Percentiles rank a stretch among this genome's conserved stretches.
Evolutionary conservation across 805 yeast genomes (phyloP).

Genomic region (Candida incommunis): DNA sequence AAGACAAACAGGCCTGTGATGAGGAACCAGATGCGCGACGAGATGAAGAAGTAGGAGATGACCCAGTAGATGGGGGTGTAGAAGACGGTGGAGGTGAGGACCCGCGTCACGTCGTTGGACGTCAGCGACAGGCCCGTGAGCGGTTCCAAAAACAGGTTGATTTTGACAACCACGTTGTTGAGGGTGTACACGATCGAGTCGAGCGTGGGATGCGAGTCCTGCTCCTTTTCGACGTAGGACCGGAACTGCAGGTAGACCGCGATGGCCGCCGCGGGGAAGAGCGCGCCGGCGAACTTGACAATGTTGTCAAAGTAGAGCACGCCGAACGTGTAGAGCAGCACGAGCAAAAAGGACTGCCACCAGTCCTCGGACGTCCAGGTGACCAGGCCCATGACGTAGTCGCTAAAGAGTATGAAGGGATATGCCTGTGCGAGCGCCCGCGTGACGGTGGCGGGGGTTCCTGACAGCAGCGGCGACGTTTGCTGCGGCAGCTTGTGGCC

Average conservation of each 20-base stretch:
- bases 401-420: slow-evolving; percentile 67
- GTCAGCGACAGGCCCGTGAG: slow-evolving; percentile 56
- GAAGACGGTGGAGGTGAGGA: slow-evolving; percentile 71
- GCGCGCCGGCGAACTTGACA: slow-evolving; percentile 54
- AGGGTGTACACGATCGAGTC: slow-evolving; percentile 75
- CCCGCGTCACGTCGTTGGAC: slow-evolving; percentile 62
- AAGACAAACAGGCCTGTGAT: slow-evolving; percentile 44
- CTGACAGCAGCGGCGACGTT: slow-evolving; percentile 69
- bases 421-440: slow-evolving; percentile 71
- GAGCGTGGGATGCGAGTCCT: slow-evolving; percentile 59
- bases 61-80: slow-evolving; percentile 75
- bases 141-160: slow-evolving; percentile 71
- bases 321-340: slow-evolving; percentile 37
- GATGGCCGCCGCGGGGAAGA: slow-evolving; percentile 35
- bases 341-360: slow-evolving; percentile 56
- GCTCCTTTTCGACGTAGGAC: slow-evolving; percentile 24
- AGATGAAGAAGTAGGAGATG: slow-evolving; percentile 48
- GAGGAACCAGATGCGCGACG: slow-evolving; percentile 56
- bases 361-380: slow-evolving; percentile 88
- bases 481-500: slow-evolving; percentile 26
- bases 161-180: slow-evolving; percentile 58
- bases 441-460: slow-evolving; percentile 86
- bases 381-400: slow-evolving; percentile 51
- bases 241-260: slow-evolving; percentile 16
- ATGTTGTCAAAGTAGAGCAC: slow-evolving; percentile 71